phyloP scores from a whole-genome alignment of 2,329 filamentous ascomycete genomes.

The Septoria linicola region DNA sequence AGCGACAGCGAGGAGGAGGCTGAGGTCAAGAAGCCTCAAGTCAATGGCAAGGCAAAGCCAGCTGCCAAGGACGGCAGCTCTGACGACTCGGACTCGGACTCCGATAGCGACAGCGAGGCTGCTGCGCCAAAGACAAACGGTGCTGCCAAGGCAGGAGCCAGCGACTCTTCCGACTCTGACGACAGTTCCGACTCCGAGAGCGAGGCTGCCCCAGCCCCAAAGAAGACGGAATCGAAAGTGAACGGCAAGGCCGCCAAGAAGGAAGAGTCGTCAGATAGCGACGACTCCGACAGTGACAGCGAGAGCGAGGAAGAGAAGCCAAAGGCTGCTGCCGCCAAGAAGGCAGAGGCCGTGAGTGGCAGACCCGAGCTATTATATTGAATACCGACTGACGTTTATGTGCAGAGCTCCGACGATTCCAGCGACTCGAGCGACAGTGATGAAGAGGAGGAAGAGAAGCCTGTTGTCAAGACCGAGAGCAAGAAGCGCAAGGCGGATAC shows the following conservation, averaged over 20 bases:
- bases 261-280: slow-evolving; percentile 29
- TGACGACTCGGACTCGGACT: slow-evolving; percentile 23
- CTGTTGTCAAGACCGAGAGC: slow-evolving; percentile 42
- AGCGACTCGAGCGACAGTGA: slow-evolving; percentile 42
- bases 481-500: slow-evolving; percentile 69
- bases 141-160: slow-evolving; percentile 30
- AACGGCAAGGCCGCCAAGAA: slow-evolving; percentile 33
- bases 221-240: slow-evolving; percentile 30
- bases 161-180: slow-evolving; percentile 25
- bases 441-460: slow-evolving; percentile 34
- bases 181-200: slow-evolving; percentile 33
- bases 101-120: slow-evolving; percentile 37
- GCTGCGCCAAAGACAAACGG: slow-evolving; percentile 32
- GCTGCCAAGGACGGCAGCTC: slow-evolving; percentile 27
- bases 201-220: slow-evolving; percentile 29
- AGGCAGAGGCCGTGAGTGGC: slow-evolving; percentile 14
- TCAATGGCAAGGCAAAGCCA: slow-evolving; percentile 29
- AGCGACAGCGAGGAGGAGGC: slow-evolving; percentile 40
- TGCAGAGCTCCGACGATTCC: slow-evolving; percentile 33
- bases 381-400: slow-evolving; percentile 7
- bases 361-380: neutral
- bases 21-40: slow-evolving; percentile 28
- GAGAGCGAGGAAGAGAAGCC: slow-evolving; percentile 35
- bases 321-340: slow-evolving; percentile 32
- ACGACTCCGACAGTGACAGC: slow-evolving; percentile 32